Base-by-base conservation (phyloP, 352 stramenopile species). In the Globisporangium nagaii region DNA sequence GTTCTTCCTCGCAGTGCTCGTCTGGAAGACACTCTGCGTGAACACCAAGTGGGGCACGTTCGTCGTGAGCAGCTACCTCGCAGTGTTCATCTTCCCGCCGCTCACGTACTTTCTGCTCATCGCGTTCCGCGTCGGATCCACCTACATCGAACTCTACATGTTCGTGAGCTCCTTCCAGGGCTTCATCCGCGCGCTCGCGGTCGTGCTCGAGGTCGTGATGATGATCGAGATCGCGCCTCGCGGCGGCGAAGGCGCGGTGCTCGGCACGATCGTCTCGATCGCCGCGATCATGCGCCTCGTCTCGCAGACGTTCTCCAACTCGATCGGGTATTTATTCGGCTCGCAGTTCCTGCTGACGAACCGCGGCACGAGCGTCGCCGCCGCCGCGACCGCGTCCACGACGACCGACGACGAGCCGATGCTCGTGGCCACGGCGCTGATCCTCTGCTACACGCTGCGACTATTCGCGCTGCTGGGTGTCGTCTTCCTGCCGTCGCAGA, bases 231-330 rank as follows among this genome's bases (percentile, higher is more conserved):
- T 82, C 40, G 72, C 72, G 4, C 72, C 72, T 17, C 39, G 63
- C 0, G 66, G 72, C 11, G 69, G 66, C 3, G 72, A 82, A 63
- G 72, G 69, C 30, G 69, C 69, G 0, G 68, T 72, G 34, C 56
- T 82, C 1, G 69, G 72, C 15, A 73, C 75, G 10, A 44, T 82
- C 40, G 66, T 78, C 10, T 73, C 61, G 0, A 73, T 82, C 28
- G 59, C 58, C 1, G 60, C 72, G 19, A 77, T 72, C 45, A 72
- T 79, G 66, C 63, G 67, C 0, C 39, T 79, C 4, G 55, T 78
- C 30, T 56, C 52, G 36, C 42, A 57, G 40, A 60, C 50, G 45
- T 65, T 56, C 37, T 60, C 52, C 19, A 65, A 65, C 44, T 56
- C 32, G 17, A 60, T 56, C 41, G 58, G 53, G 24, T 57, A 58